phyloP scores from a whole-genome alignment of 1,284 basidiomycete genomes.

The Amylostereum areolatum region DNA sequence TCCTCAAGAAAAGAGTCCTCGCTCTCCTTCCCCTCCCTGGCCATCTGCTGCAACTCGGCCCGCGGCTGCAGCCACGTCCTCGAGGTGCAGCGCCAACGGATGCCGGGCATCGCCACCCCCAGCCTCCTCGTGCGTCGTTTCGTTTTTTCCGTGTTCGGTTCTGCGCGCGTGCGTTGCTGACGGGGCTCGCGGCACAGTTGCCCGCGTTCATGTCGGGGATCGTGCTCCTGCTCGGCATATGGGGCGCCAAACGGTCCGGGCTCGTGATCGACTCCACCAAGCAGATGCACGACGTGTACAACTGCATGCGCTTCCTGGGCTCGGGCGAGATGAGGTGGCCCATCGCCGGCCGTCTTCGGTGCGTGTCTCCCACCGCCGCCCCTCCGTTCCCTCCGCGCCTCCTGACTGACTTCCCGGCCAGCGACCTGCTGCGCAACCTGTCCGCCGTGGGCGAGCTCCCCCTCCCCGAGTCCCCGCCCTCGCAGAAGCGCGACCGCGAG shows the following conservation, averaged over 20 bases:
- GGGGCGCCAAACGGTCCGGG: conserved; percentile 52
- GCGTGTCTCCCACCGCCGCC: conserved; percentile 2
- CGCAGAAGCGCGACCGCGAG: conserved; percentile 46
- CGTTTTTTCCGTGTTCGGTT: conserved; percentile 8
- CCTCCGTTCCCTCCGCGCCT: background rate
- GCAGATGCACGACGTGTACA: conserved; percentile 61
- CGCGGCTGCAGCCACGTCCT: conserved; percentile 72
- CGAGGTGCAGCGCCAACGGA: conserved; percentile 43
- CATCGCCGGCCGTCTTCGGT: conserved; percentile 31
- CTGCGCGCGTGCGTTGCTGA: background rate
- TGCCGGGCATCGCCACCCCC: conserved; percentile 7
- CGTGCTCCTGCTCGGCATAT: conserved; percentile 62
- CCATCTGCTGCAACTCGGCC: conserved; percentile 82
- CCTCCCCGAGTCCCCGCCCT: conserved; percentile 39
- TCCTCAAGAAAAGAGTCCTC: conserved; percentile 52
- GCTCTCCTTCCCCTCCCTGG: conserved; percentile 64
- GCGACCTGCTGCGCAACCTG: conserved; percentile 55
- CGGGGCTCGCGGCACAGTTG: conserved; percentile 13
- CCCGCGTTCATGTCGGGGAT: conserved; percentile 53
- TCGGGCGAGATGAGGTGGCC: conserved; percentile 38
- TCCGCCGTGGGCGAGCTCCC: conserved; percentile 53
- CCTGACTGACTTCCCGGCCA: conserved; percentile 13
- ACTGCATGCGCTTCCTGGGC: conserved; percentile 51
- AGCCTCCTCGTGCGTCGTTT: conserved; percentile 15
- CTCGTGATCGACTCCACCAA: conserved; percentile 41